phyloP scores from a whole-genome alignment of 2,329 filamentous ascomycete genomes.

The Cercospora zeina region DNA sequence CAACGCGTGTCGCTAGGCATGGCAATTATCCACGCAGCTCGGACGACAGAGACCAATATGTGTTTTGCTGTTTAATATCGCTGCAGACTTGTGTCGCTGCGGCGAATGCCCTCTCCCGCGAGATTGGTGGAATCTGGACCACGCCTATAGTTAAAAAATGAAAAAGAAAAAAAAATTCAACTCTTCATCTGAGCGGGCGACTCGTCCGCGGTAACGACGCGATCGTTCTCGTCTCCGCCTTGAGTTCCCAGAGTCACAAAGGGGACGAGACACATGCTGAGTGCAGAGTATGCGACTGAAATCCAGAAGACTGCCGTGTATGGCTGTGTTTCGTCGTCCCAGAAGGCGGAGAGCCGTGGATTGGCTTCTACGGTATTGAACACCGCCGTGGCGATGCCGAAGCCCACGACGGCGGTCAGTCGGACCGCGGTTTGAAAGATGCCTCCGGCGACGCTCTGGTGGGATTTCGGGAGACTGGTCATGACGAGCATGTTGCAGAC shows the following conservation, averaged over 20 bases:
- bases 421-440: constrained; percentile 17
- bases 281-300: constrained; percentile 8
- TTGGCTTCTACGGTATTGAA: constrained; percentile 10
- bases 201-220: background rate
- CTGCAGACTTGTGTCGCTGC: too few species aligned
- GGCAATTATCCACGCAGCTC: too few species aligned
- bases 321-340: constrained; percentile 15
- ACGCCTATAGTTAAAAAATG: too few species aligned
- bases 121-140: too few species aligned
- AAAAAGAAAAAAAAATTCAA: too few species aligned
- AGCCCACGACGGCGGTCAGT: constrained; percentile 10
- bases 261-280: constrained; percentile 14
- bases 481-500: constrained; percentile 20
- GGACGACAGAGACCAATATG: too few species aligned
- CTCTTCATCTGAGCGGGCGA: background rate
- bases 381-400: constrained; percentile 12
- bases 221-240: constrained; percentile 7
- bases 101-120: too few species aligned
- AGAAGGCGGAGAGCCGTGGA: background rate
- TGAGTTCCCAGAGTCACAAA: constrained; percentile 14
- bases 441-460: constrained; percentile 16
- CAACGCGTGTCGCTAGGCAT: too few species aligned
- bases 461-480: constrained; percentile 16
- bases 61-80: too few species aligned
- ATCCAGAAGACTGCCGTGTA: constrained; percentile 15